phyloP scores from a whole-genome alignment of 768 basidiomycete genomes.

The Cystobasidium ongulense region DNA sequence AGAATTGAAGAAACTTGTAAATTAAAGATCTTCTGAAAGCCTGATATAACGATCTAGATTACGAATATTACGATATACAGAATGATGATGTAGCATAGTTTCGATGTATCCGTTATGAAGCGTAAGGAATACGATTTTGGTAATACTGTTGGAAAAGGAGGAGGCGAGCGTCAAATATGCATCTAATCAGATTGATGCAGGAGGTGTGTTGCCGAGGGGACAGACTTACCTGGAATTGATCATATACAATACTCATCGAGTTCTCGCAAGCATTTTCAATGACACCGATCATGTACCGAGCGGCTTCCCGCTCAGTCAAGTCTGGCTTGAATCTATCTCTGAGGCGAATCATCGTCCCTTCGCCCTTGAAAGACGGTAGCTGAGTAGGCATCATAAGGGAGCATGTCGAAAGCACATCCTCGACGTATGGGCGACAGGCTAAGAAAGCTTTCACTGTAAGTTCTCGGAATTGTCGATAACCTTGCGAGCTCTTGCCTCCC shows the following conservation, averaged over 20 bases:
- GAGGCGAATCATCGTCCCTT: constrained; percentile 76
- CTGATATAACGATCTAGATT: no score
- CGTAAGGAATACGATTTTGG: constrained; percentile 22
- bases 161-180: no score
- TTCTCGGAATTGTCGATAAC: constrained; percentile 86
- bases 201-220: not conserved
- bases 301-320: constrained; percentile 78
- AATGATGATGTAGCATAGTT: no score
- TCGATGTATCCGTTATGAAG: not conserved
- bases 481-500: constrained; percentile 90
- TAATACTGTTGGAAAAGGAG: not conserved
- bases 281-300: constrained; percentile 81
- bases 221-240: constrained; percentile 54
- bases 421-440: constrained; percentile 85
- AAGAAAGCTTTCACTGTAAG: constrained; percentile 94
- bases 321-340: constrained; percentile 76
- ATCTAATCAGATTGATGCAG: not conserved
- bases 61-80: no score
- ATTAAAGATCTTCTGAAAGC: no score
- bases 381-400: constrained; percentile 91
- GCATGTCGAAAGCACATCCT: constrained; percentile 77
- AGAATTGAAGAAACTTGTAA: not conserved
- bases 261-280: constrained; percentile 93
- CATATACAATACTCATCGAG: constrained; percentile 82
- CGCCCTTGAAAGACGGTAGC: constrained; percentile 93